These are phyloP conservation scores for Cantharellus anzutake DNA, from an alignment of 768 basidiomycete genomes.

Conservation along the genomic window DNA sequence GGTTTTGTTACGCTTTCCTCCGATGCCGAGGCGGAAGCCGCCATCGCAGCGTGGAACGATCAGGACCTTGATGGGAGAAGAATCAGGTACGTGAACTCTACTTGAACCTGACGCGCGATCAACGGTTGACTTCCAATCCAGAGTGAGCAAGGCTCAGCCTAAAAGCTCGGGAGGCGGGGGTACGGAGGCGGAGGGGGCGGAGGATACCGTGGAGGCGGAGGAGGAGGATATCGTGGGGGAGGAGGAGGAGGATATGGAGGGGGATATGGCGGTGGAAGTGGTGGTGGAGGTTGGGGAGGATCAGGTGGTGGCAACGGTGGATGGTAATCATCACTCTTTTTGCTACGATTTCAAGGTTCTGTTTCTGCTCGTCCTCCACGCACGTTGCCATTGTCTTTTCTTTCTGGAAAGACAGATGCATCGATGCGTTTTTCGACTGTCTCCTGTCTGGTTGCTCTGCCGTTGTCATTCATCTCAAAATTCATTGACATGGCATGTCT, in stretches of 20 bases:
- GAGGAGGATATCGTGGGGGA: background rate
- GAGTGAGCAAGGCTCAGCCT: background rate
- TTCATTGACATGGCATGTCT: no score
- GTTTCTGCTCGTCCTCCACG: no score
- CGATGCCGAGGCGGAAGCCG: slow-evolving; percentile 48
- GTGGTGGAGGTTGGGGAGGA: background rate
- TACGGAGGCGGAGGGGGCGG: background rate
- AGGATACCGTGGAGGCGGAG: background rate
- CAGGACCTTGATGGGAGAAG: slow-evolving; percentile 84
- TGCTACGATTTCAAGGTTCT: no score
- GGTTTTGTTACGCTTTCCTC: slow-evolving; percentile 75
- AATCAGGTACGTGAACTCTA: slow-evolving; percentile 49
- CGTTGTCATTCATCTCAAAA: no score
- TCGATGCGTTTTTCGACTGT: no score
- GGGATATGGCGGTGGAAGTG: background rate
- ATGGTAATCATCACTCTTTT: no score
- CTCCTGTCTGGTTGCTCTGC: no score
- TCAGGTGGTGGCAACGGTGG: background rate
- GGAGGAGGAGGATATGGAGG: background rate
- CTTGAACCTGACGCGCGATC: background rate
- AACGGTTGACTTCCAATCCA: background rate
- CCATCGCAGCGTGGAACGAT: slow-evolving; percentile 65
- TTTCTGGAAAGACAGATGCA: no score
- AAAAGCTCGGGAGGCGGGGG: background rate
- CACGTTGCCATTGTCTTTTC: no score